Percentiles rank a stretch among this genome's conserved stretches.
phyloP scores from a whole-genome alignment of 805 yeast species.

The Monosporozyma servazzii region DNA sequence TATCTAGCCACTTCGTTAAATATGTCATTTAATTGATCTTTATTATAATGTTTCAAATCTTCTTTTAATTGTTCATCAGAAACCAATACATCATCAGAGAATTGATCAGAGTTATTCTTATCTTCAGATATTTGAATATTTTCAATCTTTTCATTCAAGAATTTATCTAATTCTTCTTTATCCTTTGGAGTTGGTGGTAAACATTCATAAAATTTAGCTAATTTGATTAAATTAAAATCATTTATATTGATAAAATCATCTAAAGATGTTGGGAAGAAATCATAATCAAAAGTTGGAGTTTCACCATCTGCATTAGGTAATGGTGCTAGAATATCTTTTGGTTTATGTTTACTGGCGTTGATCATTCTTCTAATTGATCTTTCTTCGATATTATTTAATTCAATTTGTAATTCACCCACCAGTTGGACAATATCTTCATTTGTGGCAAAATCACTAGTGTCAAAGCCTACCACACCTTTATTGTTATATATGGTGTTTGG shows the following conservation, averaged over 20 bases:
- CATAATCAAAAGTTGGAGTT: constrained; percentile 36
- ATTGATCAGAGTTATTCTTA: neutral
- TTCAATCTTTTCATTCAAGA: constrained; percentile 42
- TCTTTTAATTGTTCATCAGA: constrained; percentile 24
- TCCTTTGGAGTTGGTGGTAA: constrained; percentile 56
- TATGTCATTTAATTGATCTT: constrained; percentile 44
- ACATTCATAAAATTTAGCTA: constrained; percentile 69
- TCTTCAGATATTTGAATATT: constrained; percentile 30
- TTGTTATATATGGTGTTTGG: neutral
- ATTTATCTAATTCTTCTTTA: constrained; percentile 41
- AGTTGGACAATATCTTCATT: constrained; percentile 80
- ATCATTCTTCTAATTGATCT: constrained; percentile 62
- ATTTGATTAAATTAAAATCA: constrained; percentile 39
- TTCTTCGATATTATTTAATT: constrained; percentile 69
- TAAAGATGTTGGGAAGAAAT: constrained; percentile 49
- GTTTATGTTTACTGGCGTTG: constrained; percentile 43
- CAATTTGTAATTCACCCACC: constrained; percentile 85
- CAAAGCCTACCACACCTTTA: constrained; percentile 15
- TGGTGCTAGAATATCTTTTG: constrained; percentile 48
- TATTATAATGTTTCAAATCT: constrained; percentile 28
- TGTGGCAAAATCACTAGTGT: constrained; percentile 54
- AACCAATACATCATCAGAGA: constrained; percentile 8
- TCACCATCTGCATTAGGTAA: constrained; percentile 76
- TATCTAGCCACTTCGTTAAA: constrained; percentile 60
- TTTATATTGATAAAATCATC: constrained; percentile 41